Evolutionary conservation across 768 basidiomycete genomes (phyloP).

Genomic region (Tubosaeta brunneosetosa): DNA sequence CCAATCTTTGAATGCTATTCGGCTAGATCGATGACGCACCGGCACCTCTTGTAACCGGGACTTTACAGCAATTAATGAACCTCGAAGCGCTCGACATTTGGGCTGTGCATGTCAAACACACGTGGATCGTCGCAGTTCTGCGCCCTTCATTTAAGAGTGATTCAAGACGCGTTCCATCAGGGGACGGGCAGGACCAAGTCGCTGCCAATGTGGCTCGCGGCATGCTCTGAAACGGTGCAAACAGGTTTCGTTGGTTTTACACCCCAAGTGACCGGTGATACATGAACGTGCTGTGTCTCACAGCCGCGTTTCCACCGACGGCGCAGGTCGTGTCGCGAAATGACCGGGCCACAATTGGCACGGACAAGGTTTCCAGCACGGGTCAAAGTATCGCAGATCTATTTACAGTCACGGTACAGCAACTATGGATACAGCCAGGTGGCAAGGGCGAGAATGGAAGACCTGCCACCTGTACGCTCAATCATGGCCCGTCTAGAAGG

Average conservation of each 20-base stretch:
- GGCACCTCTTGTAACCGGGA: too few species aligned
- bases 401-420: not conserved
- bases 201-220: not conserved
- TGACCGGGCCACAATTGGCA: not conserved
- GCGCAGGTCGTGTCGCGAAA: not conserved
- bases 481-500: not conserved
- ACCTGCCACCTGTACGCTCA: not conserved
- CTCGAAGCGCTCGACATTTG: not conserved
- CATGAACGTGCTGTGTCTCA: not conserved
- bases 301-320: not conserved
- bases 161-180: not conserved
- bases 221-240: not conserved
- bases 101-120: not conserved
- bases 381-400: not conserved
- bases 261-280: not conserved
- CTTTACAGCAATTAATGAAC: too few species aligned
- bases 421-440: not conserved
- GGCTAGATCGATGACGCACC: too few species aligned
- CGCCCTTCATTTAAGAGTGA: not conserved
- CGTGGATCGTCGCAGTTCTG: not conserved
- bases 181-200: not conserved
- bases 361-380: not conserved
- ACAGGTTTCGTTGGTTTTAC: not conserved
- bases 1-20: not conserved
- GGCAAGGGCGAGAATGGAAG: not conserved